Conservation (phyloP, 192 early-diverging fungal genomes). For the Piromyces sp. region DNA sequence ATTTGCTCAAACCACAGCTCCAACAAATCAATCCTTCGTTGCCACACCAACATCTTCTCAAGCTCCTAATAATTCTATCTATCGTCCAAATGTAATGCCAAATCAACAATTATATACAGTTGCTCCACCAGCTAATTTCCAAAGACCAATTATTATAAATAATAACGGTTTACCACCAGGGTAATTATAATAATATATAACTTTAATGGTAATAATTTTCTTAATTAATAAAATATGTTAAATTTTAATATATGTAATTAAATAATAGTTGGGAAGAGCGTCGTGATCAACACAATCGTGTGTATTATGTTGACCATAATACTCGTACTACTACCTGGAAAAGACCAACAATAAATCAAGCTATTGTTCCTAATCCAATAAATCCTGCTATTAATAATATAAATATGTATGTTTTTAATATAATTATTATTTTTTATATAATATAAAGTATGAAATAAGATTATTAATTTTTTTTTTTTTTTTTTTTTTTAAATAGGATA, state of each 20-base stretch:
- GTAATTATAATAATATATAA: too few species aligned
- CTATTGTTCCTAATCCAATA: background rate
- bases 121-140: conserved; percentile 11
- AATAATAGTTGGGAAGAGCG: conserved; percentile 78
- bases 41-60: conserved; percentile 1
- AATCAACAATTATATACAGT: conserved; percentile 1
- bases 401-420: too few species aligned
- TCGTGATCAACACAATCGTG: conserved; percentile 76
- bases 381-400: too few species aligned
- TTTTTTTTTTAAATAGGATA: background rate
- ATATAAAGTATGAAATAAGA: too few species aligned
- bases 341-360: conserved; percentile 15
- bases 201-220: too few species aligned
- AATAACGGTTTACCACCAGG: conserved; percentile 18
- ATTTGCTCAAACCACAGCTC: background rate
- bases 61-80: conserved; percentile 3
- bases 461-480: too few species aligned
- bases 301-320: conserved; percentile 97
- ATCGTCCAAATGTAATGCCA: conserved; percentile 5
- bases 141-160: conserved; percentile 40
- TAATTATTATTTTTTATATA: too few species aligned
- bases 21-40: background rate
- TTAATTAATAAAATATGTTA: too few species aligned
- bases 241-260: background rate
- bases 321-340: conserved; percentile 91